phyloP scores from a whole-genome alignment of 768 basidiomycete species.

The Sporobolomyces phaffii region DNA sequence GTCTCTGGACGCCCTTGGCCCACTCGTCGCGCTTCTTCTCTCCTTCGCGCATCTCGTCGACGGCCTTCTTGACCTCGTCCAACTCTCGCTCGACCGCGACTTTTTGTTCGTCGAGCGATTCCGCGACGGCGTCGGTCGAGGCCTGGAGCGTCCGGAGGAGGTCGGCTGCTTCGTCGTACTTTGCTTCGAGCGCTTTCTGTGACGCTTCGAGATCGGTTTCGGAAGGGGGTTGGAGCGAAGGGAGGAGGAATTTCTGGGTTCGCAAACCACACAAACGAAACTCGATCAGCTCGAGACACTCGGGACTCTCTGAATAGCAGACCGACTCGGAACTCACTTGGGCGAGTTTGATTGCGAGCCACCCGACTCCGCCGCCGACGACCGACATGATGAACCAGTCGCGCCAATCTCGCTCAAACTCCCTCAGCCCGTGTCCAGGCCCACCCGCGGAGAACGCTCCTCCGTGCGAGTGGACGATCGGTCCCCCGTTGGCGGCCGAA shows the following conservation, averaged over 20 bases:
- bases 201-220: conserved; percentile 84
- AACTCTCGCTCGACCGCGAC: conserved; percentile 66
- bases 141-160: conserved; percentile 71
- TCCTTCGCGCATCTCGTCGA: conserved; percentile 68
- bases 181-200: conserved; percentile 71
- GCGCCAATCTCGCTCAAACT: conserved; percentile 66
- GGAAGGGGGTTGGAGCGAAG: conserved; percentile 81
- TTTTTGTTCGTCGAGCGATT: conserved; percentile 69
- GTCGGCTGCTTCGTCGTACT: conserved; percentile 82
- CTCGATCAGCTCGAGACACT: no score
- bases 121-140: conserved; percentile 66
- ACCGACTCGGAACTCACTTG: conserved; percentile 57
- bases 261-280: no score
- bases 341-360: conserved; percentile 72
- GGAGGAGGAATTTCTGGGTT: conserved; percentile 77
- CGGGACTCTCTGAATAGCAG: no score
- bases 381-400: conserved; percentile 98
- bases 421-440: conserved; percentile 37
- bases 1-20: conserved; percentile 80
- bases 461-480: background rate
- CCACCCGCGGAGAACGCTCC: background rate
- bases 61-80: conserved; percentile 63
- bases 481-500: background rate
- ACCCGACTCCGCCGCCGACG: conserved; percentile 75
- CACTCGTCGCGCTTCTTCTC: conserved; percentile 69